Evolutionary conservation across 345 rosid genomes (phyloP).

Genomic region (Erodium maritimum): DNA sequence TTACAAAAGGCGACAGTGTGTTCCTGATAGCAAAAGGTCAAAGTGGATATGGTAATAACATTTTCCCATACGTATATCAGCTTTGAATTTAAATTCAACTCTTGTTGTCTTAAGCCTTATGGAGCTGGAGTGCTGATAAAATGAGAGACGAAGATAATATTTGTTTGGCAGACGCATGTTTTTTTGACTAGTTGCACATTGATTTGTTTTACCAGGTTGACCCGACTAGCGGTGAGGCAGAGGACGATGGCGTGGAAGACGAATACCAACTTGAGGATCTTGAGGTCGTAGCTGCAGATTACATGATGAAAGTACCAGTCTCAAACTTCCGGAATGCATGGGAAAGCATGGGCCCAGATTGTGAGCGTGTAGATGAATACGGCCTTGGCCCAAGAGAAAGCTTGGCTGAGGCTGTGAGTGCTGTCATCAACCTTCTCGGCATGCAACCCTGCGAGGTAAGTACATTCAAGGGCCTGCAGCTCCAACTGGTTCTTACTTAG

Average conservation of each 20-base stretch:
- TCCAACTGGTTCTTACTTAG: too few relatives aligned
- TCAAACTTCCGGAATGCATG: slow-evolving; percentile 96
- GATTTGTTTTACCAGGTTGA: slow-evolving; percentile 50
- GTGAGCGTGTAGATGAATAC: slow-evolving; percentile 87
- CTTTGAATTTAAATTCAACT: too few relatives aligned
- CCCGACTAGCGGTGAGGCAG: slow-evolving; percentile 75
- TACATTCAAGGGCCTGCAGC: too few relatives aligned
- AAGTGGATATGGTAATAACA: too few relatives aligned
- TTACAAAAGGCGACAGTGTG: too few relatives aligned
- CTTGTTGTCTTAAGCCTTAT: too few relatives aligned
- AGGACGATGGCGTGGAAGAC: slow-evolving; percentile 96
- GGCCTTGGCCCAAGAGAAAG: slow-evolving; percentile 94
- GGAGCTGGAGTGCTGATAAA: too few relatives aligned
- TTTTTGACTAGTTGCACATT: background rate
- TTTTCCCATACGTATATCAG: too few relatives aligned
- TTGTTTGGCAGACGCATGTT: too few relatives aligned
- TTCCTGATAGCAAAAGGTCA: too few relatives aligned
- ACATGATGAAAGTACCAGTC: slow-evolving; percentile 73
- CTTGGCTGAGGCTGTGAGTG: slow-evolving; percentile 67
- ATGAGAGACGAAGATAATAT: too few relatives aligned
- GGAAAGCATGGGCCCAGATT: slow-evolving; percentile 72
- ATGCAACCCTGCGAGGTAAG: slow-evolving; percentile 95
- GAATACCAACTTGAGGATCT: slow-evolving; percentile 96
- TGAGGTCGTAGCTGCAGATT: slow-evolving; percentile 89
- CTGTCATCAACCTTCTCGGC: slow-evolving; percentile 91